Evolutionary conservation across 2,329 filamentous ascomycete species (phyloP), one percentile per base, ranked within the genome.

Genomic region (Microascus cirrosus): DNA sequence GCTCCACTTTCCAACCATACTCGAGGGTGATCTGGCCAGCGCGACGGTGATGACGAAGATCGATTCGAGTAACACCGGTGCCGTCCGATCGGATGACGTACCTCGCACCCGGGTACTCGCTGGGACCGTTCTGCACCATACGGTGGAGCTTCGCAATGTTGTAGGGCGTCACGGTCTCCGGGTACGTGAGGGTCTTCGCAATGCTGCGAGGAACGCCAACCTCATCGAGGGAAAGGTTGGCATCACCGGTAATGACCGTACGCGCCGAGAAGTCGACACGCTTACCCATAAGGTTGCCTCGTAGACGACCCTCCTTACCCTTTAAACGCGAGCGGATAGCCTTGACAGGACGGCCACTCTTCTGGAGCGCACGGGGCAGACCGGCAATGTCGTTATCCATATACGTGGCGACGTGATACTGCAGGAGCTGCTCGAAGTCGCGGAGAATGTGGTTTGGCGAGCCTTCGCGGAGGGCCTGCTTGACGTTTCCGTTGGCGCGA

Each of bases 311-410:
- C 70, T 99, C 94, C 75, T 99, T 99, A 62, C 95, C 95, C 84
- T 99, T 99, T 70, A 99, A 80, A 74, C 94, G 92, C 61, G 91
- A 91, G 66, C 95, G 89, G 63, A 99, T 95, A 18, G 94, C 91
- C 77, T 99, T 99, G 64, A 99, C 88, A 1, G 95, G 92, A 68
- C 95, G 86, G 54, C 95, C 95, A 59, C 91, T 96, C 78, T 99
- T 99, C 69, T 99, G 95, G 68, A 97, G 79, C 2, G 94, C 93
- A 65, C 94, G 91, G 2, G 94, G 94, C 65, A 95, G 86, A 55
- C 93, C 92, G 62, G 95, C 94, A 73, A 97, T 96, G 70, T 99
- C 93, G 67, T 99, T 99, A 73, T 99, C 94, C 95, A 99, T 99
- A 74, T 96, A 95, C 1, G 95, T 99, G 51, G 95, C 95, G 60